Percentiles rank a stretch among this genome's conserved stretches.
phyloP scores from a whole-genome alignment of 2,329 filamentous ascomycete genomes.

The Colletotrichum spinosum region DNA sequence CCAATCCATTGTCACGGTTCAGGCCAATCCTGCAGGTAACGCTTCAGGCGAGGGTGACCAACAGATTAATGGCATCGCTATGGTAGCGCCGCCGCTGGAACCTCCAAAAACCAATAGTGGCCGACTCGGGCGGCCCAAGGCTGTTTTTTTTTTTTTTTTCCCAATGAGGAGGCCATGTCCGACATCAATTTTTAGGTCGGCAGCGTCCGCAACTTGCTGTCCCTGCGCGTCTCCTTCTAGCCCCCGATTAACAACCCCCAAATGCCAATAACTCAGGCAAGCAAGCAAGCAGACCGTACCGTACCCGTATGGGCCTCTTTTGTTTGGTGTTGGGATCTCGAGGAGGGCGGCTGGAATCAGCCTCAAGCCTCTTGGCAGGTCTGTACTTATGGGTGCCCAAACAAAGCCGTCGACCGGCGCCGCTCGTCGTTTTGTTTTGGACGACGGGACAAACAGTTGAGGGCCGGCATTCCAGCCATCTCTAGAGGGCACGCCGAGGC shows the following conservation, averaged over 20 bases:
- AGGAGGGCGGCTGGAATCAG: constrained; percentile 21
- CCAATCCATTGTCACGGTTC: constrained; percentile 8
- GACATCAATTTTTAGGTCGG: constrained; percentile 34
- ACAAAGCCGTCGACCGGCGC: constrained; percentile 4
- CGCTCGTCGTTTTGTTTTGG: constrained; percentile 3
- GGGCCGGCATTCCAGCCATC: neutral
- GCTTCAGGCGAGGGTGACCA: constrained; percentile 24
- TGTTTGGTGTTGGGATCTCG: neutral
- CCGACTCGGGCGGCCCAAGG: constrained; percentile 28
- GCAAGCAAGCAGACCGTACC: constrained; percentile 8
- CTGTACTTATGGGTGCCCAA: constrained; percentile 17
- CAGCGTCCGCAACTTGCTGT: constrained; percentile 35
- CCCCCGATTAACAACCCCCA: constrained; percentile 12
- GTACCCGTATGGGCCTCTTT: constrained; percentile 21
- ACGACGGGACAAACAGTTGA: neutral
- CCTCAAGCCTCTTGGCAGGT: constrained; percentile 31
- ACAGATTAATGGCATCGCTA: constrained; percentile 23
- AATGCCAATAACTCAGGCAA: constrained; percentile 10
- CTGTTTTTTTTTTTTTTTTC: constrained; percentile 36
- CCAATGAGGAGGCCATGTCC: constrained; percentile 29
- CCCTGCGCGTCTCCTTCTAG: constrained; percentile 29
- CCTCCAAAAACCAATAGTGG: constrained; percentile 32
- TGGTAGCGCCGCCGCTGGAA: constrained; percentile 35
- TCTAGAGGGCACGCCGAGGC: constrained; percentile 1
- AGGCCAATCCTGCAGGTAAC: constrained; percentile 17